Evolutionary conservation across 2,329 filamentous ascomycete genomes (phyloP), one percentile per base, ranked within the genome.

Genomic region (Aaosphaeria arxii): DNA sequence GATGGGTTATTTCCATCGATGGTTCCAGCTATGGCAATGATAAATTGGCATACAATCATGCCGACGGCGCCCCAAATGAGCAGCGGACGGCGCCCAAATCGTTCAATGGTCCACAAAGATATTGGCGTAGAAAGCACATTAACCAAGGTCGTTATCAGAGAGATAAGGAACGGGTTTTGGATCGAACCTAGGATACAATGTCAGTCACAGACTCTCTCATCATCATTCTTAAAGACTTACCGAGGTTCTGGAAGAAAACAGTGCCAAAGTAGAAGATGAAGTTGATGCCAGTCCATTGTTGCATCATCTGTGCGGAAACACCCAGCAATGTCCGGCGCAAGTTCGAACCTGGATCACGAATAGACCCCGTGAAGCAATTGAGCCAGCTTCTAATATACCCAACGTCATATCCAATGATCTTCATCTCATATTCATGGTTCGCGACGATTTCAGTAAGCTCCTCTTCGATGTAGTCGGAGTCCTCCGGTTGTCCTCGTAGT

Each of bases 91-190:
- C 33, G 33, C 33, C 33, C 33, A n/a, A 36, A 36, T n/a, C 33
- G 7, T 9, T 36, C 33, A n/a, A 36, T n/a, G 7, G 33, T 36
- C 33, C 33, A 36, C 33, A 89, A 70, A 30, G 86, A 87, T 1
- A 87, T 86, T 42, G 90, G 64, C 1, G 87, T 91, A 4, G 85
- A 88, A 46, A 82, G 76, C 13, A 87, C 82, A 62, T 91, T 91
- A 71, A 91, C 87, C 44, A 86, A 71, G 67, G 86, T 85, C 59
- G 87, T 83, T 55, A 90, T 88, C 56, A 90, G 77, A 6, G 82
- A 81, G 50, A 89, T 86, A 35, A 80, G 75, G 61, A 86, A 88
- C 3, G 86, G 80, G 47, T 61, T 59, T 40, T 51, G 29, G 52
- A 40, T 36, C 9, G 33, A 36, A 13, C 33, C 17, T 24, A 24